Base-by-base conservation (phyloP, 352 stramenopile species). In the Phytophthora idaei region DNA sequence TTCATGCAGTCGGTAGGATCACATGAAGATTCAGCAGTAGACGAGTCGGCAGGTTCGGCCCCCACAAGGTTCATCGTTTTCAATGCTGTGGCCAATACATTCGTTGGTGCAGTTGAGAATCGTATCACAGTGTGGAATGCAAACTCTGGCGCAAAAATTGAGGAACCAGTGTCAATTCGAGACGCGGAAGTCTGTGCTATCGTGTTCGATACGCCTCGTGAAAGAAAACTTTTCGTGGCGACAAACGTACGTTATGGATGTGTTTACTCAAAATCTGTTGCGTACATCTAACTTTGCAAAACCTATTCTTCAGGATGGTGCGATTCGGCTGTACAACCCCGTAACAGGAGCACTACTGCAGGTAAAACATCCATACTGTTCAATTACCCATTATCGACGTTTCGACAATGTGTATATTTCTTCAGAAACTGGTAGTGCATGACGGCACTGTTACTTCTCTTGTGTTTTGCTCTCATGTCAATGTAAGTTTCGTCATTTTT, bases 151-250 rank as follows among this genome's bases (percentile, higher is more conserved):
- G 62, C 49, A 3, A 89, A 89, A 62, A 72, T 86, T 17, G 76
- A 90, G 41, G 79, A 87, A 25, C 80, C 80, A 0, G 69, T 90
- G 3, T 27, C 53, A 1, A 71, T 92, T 10, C 69, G 76, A 44
- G 67, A 84, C 28, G 72, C 75, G 2, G 80, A 89, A 44, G 73
- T 90, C 10, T 92, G 83, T 44, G 81, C 74, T 3, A 72, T 92
- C 8, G 71, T 67, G 0, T 90, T 90, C 42, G 83, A 92, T 31
- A 64, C 73, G 32, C 83, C 83, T 37, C 77, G 83, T 2, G 71
- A 92, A 37, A 69, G 83, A 31, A 92, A 92, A 46, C 77, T 90
- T 5, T 92, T 85, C 58, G 64, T 90, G 4, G 81, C 83, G 4
- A 92, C 83, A 0, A 90, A 74, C 31, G 83, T 92, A 74, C 47